These are phyloP conservation scores for Metarhizium brunneum DNA, from an alignment of 2,329 filamentous ascomycete species.

Conservation along the genomic window DNA sequence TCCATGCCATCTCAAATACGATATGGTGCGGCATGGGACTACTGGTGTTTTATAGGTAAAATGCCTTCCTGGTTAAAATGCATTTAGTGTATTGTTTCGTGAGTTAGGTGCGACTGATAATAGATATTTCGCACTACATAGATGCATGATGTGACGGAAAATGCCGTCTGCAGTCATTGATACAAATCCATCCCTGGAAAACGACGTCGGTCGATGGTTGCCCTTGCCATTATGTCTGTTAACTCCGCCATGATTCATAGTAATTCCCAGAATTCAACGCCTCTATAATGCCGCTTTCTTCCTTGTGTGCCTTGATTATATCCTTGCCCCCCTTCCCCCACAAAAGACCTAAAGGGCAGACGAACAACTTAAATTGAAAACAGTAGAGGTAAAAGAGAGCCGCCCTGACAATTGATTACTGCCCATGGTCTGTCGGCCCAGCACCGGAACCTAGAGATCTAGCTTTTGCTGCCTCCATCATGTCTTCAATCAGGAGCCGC, in stretches of 20 bases:
- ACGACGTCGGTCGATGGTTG: slow-evolving; percentile 1
- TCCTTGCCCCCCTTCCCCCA: background rate
- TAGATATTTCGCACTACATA: background rate
- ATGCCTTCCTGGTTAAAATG: no score
- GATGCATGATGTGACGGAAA: background rate
- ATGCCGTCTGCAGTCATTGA: background rate
- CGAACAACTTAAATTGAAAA: slow-evolving; percentile 5
- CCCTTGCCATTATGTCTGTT: slow-evolving; percentile 5
- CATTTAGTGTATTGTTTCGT: background rate
- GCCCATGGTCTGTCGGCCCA: slow-evolving; percentile 7
- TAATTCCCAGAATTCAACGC: slow-evolving; percentile 9
- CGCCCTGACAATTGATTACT: background rate
- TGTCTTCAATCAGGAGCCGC: slow-evolving; percentile 39
- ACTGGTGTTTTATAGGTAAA: no score
- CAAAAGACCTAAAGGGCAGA: background rate
- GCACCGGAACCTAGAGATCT: slow-evolving; percentile 6
- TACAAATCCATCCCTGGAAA: background rate
- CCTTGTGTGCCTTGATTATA: background rate
- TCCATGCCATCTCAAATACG: no score
- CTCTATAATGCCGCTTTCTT: slow-evolving; percentile 6
- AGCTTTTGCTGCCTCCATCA: slow-evolving; percentile 21
- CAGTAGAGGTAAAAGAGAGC: background rate
- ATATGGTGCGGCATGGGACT: no score
- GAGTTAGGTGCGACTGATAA: background rate
- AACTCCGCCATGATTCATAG: background rate